Base-by-base conservation (phyloP, 371 early-diverging fungal genomes). In the Mucor lusitanicus region DNA sequence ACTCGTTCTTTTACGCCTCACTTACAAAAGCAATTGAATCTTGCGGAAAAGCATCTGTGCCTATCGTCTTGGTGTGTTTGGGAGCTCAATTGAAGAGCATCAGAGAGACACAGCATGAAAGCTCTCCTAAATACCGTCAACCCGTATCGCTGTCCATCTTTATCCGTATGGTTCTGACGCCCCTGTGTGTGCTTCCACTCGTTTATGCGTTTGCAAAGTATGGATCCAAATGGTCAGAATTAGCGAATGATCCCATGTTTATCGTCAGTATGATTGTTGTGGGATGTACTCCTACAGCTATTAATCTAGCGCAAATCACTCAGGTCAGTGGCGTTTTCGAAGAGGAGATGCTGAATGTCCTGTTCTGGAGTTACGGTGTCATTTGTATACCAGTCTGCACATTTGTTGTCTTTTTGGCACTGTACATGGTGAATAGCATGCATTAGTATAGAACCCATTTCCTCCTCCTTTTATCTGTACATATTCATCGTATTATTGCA, bases 31-130 rank as follows among this genome's bases (percentile, higher is more conserved):
- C 91, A 0, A 81, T 92, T 23, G 87, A 89, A 54, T 76, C 82
- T 33, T 90, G 90, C 70, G 89, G 90, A 23, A 80, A 79, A 30
- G 85, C 89, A 9, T 85, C 90, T 7, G 89, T 92, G 21, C 92
- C 92, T 3, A 77, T 90, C 60, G 85, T 89, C 23, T 73, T 92
- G 39, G 72, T 90, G 11, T 88, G 90, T 63, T 80, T 92, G 1
- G 92, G 92, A 15, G 85, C 91, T 17, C 91, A 92, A 69, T 73
- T 92, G 12, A 56, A 55, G 30, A 37, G 28, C 12, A 72, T 69
- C 25, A 53, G 48, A 11, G 59, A 72, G 42, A 60, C 68, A 19
- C 55, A 42, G 17, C 23, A 42, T 2, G n/a, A 35, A 4, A 35
- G 62, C 3, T 35, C 67, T 1, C 50, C 57, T 3, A 21, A 57